Evolutionary conservation across 1,139 yeast species (phyloP).

Genomic region (Hanseniaspora gamundiae): DNA sequence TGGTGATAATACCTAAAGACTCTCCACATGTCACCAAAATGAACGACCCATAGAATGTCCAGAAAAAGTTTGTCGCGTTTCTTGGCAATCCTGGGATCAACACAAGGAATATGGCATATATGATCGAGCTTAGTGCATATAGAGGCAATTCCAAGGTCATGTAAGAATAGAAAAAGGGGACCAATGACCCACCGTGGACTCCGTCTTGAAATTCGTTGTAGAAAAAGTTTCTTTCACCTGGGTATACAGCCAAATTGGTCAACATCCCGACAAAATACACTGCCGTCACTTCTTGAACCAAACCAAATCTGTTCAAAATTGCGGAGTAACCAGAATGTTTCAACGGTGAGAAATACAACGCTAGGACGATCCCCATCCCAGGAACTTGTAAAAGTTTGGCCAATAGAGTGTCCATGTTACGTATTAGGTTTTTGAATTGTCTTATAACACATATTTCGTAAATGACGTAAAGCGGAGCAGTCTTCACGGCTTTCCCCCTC

Average conservation of each 20-base stretch:
- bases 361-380: slow-evolving; percentile 52
- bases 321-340: slow-evolving; percentile 41
- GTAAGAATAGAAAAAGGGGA: slow-evolving; percentile 54
- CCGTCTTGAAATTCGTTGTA: slow-evolving; percentile 72
- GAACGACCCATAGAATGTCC: slow-evolving; percentile 44
- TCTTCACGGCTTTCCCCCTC: neutral
- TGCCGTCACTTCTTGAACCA: slow-evolving; percentile 62
- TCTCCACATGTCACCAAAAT: slow-evolving; percentile 66
- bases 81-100: slow-evolving; percentile 68
- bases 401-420: slow-evolving; percentile 50
- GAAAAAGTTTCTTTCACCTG: slow-evolving; percentile 60
- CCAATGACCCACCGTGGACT: slow-evolving; percentile 30
- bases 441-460: slow-evolving; percentile 32
- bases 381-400: slow-evolving; percentile 59
- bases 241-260: slow-evolving; percentile 64
- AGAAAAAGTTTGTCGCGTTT: slow-evolving; percentile 53
- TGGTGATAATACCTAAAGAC: slow-evolving; percentile 67
- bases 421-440: slow-evolving; percentile 38
- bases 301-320: slow-evolving; percentile 55
- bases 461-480: neutral
- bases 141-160: slow-evolving; percentile 62
- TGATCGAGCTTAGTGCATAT: slow-evolving; percentile 46
- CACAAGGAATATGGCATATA: slow-evolving; percentile 51
- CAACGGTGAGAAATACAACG: slow-evolving; percentile 63
- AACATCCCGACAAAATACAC: slow-evolving; percentile 71